Evolutionary conservation across 805 yeast genomes (phyloP).

Genomic region (Starmerella ratchasimensis): DNA sequence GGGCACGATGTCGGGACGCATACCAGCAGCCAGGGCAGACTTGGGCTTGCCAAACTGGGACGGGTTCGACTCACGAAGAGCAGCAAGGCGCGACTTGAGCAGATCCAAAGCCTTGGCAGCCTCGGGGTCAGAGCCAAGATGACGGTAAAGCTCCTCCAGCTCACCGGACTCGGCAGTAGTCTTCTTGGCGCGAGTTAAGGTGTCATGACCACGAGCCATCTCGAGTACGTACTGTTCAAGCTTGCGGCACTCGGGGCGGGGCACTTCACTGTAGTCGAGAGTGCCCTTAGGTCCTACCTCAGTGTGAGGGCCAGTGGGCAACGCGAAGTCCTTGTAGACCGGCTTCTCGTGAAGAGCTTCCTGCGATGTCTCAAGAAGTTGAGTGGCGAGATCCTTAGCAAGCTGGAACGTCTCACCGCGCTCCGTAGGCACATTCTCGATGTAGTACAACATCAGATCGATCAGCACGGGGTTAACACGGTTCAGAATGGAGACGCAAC

Average conservation of each 20-base stretch:
- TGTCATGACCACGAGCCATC: conserved; percentile 85
- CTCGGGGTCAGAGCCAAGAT: conserved; percentile 16
- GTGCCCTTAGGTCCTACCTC: conserved; percentile 78
- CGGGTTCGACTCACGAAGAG: background rate
- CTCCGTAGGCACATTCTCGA: conserved; percentile 68
- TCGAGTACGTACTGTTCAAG: conserved; percentile 89
- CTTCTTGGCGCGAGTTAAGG: conserved; percentile 44
- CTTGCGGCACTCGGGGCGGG: conserved; percentile 84
- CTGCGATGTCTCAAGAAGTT: conserved; percentile 87
- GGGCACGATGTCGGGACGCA: conserved; percentile 61
- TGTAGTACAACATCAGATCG: conserved; percentile 91
- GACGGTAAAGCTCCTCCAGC: conserved; percentile 24
- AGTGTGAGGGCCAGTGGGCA: conserved; percentile 92
- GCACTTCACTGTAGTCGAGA: conserved; percentile 67
- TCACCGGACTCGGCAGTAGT: conserved; percentile 35
- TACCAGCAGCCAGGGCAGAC: conserved; percentile 18
- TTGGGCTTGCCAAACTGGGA: conserved; percentile 1
- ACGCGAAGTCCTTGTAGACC: conserved; percentile 86
- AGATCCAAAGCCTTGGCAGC: conserved; percentile 20
- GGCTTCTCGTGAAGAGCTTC: conserved; percentile 72
- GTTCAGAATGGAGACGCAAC: conserved; percentile 95
- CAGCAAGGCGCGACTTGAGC: conserved; percentile 18
- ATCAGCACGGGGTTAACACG: conserved; percentile 86
- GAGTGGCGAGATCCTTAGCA: conserved; percentile 81
- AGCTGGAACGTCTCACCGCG: conserved; percentile 88